Evolutionary conservation across 1,284 basidiomycete species (phyloP).

Genomic region (Melampsora americana): DNA sequence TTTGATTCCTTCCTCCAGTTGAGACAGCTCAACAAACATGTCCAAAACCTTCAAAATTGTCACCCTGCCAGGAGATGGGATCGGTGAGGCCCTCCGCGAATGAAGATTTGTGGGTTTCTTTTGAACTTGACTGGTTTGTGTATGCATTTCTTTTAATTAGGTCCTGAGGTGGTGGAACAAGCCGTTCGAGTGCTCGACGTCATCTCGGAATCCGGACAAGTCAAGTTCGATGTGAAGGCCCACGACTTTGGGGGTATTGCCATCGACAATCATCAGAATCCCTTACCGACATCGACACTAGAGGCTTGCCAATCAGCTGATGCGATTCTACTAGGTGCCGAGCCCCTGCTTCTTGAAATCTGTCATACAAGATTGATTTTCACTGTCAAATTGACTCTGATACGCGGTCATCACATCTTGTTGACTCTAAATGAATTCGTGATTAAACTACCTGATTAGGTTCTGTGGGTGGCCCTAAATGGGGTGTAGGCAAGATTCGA

Average conservation of each 20-base stretch:
- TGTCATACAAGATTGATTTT: neutral
- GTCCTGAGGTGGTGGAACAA: slow-evolving; percentile 88
- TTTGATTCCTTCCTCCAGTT: too few relatives aligned
- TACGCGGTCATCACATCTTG: slow-evolving; percentile 28
- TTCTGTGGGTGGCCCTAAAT: slow-evolving; percentile 95
- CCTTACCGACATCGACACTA: slow-evolving; percentile 80
- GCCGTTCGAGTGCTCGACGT: slow-evolving; percentile 79
- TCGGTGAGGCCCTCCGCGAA: slow-evolving; percentile 63
- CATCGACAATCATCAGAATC: slow-evolving; percentile 79
- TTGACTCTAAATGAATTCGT: slow-evolving; percentile 23
- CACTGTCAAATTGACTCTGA: neutral
- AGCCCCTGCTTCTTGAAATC: slow-evolving; percentile 4
- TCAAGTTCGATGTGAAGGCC: slow-evolving; percentile 57
- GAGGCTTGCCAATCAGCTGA: slow-evolving; percentile 82
- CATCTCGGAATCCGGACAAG: slow-evolving; percentile 62
- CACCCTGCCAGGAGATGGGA: slow-evolving; percentile 91
- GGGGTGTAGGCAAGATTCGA: slow-evolving; percentile 85
- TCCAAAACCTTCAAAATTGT: slow-evolving; percentile 67
- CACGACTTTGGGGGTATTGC: slow-evolving; percentile 89
- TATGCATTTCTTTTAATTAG: slow-evolving; percentile 56
- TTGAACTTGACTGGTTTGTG: slow-evolving; percentile 1
- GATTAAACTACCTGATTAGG: slow-evolving; percentile 59
- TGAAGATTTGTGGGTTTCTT: neutral
- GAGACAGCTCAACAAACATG: neutral
- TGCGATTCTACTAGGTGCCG: slow-evolving; percentile 81